Evolutionary conservation across 2,329 filamentous ascomycete species (phyloP), one percentile per base, ranked within the genome.

Genomic region (Fusarium sambucinum): DNA sequence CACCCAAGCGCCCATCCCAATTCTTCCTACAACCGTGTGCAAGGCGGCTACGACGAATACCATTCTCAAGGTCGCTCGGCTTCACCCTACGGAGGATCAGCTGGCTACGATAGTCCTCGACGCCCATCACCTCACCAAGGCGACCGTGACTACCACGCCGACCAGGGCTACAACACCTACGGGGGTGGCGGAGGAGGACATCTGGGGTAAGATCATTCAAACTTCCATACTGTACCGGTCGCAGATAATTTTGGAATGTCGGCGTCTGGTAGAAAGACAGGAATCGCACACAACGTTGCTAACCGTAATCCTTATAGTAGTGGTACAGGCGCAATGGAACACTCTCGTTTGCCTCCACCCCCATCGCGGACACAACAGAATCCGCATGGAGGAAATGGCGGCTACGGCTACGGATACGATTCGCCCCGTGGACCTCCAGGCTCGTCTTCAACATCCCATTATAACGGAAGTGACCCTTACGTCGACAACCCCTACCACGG

Each of bases 401-500:
- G 74, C 16, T 64, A 77, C 45, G 66, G 60, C 33, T 72, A 76
- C 40, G 70, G 62, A 41, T 75, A 75, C 52, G 72, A 73, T 55
- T 69, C 68, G 11, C 54, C 65, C 10, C 59, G 61, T 13, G 63
- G 60, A 13, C 71, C 60, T 19, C 60, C 52, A 5, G 68, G 66
- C 29, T 68, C 63, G 1, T 40, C 41, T 30, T 69, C 70, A 14
- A 53, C 66, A 14, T 60, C 68, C 21, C 66, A 64, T 30, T 67
- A 69, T 51, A 68, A 58, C 32, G 70, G 69, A 46, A 79, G 77
- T 33, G 79, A 83, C 21, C 75, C 84, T 66, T 89, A 87, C 75
- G 80, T 83, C 30, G 89, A 91, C 71, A 89, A 90, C 48, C 90
- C 90, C 0, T 93, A 93, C 75, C 86, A 87, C 56, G 85, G 86